Evolutionary conservation across 2,329 filamentous ascomycete genomes (phyloP), one percentile per base, ranked within the genome.

Genomic region (Scytalidium sp.): DNA sequence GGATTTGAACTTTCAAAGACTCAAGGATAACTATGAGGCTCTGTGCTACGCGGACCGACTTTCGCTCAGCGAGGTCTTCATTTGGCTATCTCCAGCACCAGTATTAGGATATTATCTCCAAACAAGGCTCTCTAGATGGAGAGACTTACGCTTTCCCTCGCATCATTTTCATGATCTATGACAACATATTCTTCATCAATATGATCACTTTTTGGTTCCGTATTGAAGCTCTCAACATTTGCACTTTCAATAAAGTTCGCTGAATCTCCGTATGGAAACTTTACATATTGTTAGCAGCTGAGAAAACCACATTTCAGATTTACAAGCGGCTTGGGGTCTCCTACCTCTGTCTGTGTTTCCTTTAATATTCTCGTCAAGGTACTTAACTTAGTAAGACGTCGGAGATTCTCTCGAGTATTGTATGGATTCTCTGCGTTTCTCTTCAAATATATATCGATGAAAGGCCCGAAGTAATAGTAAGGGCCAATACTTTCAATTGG

Each of bases 401-500:
- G 13, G 17, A 36, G 13, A 15, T 36, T 36, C 32, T 36, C 17
- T 4, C 11, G 6, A 7, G 17, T 32, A 17, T 41, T 36, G 32
- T 47, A 59, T 13, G 53, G 45, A 43, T 63, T 61, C 29, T 48
- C 49, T 19, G 48, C 55, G 45, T 60, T 57, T 6, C 55, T 41
- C 5, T 47, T 32, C 9, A 53, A 56, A 51, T 63, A 62, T 5
- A 63, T 49, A 8, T 51, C 48, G 21, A 67, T 50, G 50, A 66
- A 66, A 4, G 61, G 62, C 41, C 56, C 55, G 19, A 65, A 51
- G 45, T 63, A 61, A 50, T 68, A 67, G 36, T 64, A 66, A 19
- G 56, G 55, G 3, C 66, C 65, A 8, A 68, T 36, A 3, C 48
- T 57, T 40, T 68, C 65, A 19, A 64, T 56, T 23, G 60, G 56